A percentile compares a stretch with the other conserved stretches of the same genome.
Evolutionary conservation across 345 rosid genomes (phyloP).

Genomic region (Eutrema japonicum): DNA sequence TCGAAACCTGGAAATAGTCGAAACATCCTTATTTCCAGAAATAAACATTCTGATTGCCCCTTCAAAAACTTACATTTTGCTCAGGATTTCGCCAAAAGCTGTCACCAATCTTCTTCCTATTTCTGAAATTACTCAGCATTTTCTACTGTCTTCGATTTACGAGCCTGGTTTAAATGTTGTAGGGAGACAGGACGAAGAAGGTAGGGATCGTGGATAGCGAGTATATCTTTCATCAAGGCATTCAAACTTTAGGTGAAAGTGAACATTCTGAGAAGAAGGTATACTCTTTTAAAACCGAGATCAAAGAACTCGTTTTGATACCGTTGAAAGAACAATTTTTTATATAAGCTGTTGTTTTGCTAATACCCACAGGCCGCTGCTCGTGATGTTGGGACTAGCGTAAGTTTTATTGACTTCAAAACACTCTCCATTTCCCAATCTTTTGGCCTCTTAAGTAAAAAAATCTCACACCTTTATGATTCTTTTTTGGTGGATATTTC

Average conservation of each 20-base stretch:
- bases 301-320: background rate
- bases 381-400: conserved; percentile 24
- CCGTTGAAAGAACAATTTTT: background rate
- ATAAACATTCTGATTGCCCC: background rate
- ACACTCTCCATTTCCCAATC: background rate
- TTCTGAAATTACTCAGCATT: background rate
- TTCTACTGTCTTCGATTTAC: background rate
- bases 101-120: background rate
- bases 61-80: background rate
- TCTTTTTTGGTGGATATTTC: conserved; percentile 3
- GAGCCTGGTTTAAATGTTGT: conserved; percentile 18
- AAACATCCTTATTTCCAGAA: background rate
- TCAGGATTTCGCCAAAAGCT: background rate
- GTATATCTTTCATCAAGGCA: conserved; percentile 84
- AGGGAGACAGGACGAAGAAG: conserved; percentile 92
- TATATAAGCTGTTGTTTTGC: background rate
- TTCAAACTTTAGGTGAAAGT: conserved; percentile 83
- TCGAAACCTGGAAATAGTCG: conserved; percentile 1
- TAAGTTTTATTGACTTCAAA: conserved; percentile 7
- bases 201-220: conserved; percentile 91
- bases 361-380: background rate
- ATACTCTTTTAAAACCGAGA: background rate
- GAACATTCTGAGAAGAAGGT: conserved; percentile 59
- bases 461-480: conserved; percentile 6
- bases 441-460: conserved; percentile 9